Percentiles rank a stretch among this genome's conserved stretches.
Evolutionary conservation across 129 eudicot genomes (phyloP).

Genomic region (Helichrysum umbraculigerum): DNA sequence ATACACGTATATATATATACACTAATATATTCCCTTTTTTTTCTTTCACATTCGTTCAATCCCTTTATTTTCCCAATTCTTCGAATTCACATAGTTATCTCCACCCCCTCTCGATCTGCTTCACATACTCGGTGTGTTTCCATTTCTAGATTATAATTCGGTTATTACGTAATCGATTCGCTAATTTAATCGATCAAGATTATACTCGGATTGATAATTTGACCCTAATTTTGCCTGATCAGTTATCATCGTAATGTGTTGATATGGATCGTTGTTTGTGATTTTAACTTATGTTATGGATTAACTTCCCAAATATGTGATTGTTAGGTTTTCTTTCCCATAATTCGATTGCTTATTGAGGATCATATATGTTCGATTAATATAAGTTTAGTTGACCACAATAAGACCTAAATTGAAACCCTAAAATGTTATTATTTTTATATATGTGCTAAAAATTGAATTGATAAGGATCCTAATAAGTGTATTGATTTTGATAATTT

Average conservation of each 20-base stretch:
- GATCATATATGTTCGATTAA: constrained; percentile 15
- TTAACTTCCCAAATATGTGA: constrained; percentile 12
- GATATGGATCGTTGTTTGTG: background rate
- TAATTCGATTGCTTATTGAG: background rate
- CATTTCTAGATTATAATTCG: constrained; percentile 5
- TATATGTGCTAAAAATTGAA: background rate
- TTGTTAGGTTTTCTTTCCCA: background rate
- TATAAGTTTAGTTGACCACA: constrained; percentile 25
- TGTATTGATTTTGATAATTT: constrained; percentile 9
- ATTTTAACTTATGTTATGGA: constrained; percentile 19
- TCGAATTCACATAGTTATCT: constrained; percentile 21
- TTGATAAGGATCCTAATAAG: background rate
- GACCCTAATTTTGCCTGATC: constrained; percentile 22
- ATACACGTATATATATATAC: background rate
- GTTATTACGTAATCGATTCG: constrained; percentile 1
- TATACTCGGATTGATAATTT: constrained; percentile 16
- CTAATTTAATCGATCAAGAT: background rate
- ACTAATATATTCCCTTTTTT: background rate
- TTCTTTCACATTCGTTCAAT: constrained; percentile 13
- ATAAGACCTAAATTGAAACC: constrained; percentile 29
- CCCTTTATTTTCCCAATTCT: background rate
- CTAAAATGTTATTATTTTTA: constrained; percentile 4
- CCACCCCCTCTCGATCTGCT: constrained; percentile 35
- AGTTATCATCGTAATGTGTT: constrained; percentile 13
- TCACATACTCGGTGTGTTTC: constrained; percentile 36